Conservation (phyloP, 139 green algal species). For the Prasinococcaceae sp. region DNA sequence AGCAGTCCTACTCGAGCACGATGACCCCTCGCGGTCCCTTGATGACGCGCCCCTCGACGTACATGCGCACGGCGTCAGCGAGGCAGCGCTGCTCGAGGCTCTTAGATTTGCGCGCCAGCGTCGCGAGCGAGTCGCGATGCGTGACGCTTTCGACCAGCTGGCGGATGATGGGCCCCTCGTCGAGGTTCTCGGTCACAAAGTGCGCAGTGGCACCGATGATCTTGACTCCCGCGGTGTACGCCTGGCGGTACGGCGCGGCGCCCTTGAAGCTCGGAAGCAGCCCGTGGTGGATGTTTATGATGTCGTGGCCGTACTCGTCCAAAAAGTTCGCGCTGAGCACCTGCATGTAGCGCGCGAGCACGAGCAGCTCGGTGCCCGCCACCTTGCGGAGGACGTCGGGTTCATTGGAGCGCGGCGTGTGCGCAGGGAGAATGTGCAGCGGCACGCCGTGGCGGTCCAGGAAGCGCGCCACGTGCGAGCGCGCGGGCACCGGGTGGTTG, state of each 20-base stretch:
- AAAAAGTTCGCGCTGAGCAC: conserved; percentile 27
- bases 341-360: conserved; percentile 27
- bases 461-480: conserved; percentile 15
- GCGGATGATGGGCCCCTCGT: conserved; percentile 33
- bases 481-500: conserved; percentile 7
- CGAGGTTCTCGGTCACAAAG: conserved; percentile 34
- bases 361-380: conserved; percentile 20
- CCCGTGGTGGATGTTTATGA: conserved; percentile 36
- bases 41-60: conserved; percentile 12
- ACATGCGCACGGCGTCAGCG: conserved; percentile 17
- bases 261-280: conserved; percentile 31
- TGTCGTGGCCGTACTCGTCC: conserved; percentile 17
- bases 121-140: conserved; percentile 10
- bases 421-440: conserved; percentile 4
- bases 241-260: conserved; percentile 29
- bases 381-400: too few species aligned
- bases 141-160: conserved; percentile 22
- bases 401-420: too few species aligned
- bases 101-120: conserved; percentile 21
- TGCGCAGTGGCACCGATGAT: conserved; percentile 33
- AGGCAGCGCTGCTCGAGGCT: conserved; percentile 23
- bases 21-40: too few species aligned
- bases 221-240: conserved; percentile 30
- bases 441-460: conserved; percentile 17
- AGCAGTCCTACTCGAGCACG: too few species aligned